Evolutionary conservation across 2,329 filamentous ascomycete genomes (phyloP), one percentile per base, ranked within the genome.

Genomic region (Penicillium expansum): DNA sequence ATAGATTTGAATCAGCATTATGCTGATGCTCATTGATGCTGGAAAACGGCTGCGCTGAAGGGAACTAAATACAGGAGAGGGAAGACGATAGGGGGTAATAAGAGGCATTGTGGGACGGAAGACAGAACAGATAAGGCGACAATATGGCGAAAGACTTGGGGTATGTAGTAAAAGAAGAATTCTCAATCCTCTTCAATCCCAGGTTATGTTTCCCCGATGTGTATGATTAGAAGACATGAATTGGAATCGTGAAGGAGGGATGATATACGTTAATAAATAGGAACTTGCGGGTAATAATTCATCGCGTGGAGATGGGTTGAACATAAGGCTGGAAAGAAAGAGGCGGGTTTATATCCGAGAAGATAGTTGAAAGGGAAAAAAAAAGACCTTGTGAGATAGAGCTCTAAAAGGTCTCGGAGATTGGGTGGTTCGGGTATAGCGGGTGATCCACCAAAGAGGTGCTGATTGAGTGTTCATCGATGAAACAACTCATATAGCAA

Each of bases 31-130:
- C 62, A 66, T 61, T 59, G 58, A 65, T 67, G 63, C 64, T 62
- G 65, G 63, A 66, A 60, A 67, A 67, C 64, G 64, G 63, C 59
- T 60, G 63, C 63, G 64, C 62, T 67, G 62, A 66, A 65, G 56
- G 50, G 62, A 58, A 62, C 62, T 67, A 67, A 48, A 62, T 67
- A 67, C 63, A 67, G 41, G 48, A 53, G 50, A 43, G 20, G 35
- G 35, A 56, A 57, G 55, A 44, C 49, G 37, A 39, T 18, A 29
- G 48, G 42, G 39, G 38, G 52, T 56, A 59, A 35, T 54, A 56
- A 48, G 47, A 56, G 45, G 47, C 20, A 54, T 41, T 14, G 52
- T 11, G 18, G 20, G 44, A 49, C 32, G 48, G 50, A 60, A 56
- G 35, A 48, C 48, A 59, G 49, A 59, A 58, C 30, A 55, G 45